These are phyloP conservation scores for Ustilago nuda DNA, from an alignment of 1,284 basidiomycete species.

Conservation along the genomic window DNA sequence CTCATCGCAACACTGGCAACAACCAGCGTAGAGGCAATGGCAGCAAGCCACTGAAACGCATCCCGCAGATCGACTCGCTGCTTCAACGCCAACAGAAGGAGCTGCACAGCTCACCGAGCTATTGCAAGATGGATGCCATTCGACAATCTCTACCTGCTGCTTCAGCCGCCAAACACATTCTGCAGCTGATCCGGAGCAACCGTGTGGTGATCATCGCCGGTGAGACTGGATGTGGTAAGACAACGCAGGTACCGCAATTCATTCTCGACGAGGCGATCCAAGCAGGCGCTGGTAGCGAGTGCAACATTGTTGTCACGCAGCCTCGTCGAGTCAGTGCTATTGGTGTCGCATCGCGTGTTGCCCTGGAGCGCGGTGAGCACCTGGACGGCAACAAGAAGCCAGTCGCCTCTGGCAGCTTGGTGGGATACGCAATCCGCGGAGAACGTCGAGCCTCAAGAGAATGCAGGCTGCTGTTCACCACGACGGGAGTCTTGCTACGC, in stretches of 20 bases:
- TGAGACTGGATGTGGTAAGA: constrained; percentile 85
- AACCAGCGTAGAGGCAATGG: constrained; percentile 10
- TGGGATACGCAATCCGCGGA: constrained; percentile 92
- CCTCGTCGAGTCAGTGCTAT: constrained; percentile 90
- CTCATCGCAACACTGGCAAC: constrained; percentile 10
- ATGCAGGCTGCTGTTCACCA: constrained; percentile 84
- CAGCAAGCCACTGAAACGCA: constrained; percentile 63
- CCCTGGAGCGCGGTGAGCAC: constrained; percentile 84
- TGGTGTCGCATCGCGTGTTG: constrained; percentile 87
- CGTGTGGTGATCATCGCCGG: constrained; percentile 54
- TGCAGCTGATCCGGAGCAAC: constrained; percentile 40
- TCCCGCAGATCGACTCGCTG: constrained; percentile 73
- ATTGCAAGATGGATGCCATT: constrained; percentile 76
- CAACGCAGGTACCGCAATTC: constrained; percentile 84
- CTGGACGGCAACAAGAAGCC: constrained; percentile 68
- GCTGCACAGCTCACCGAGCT: constrained; percentile 81
- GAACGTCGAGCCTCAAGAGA: constrained; percentile 76
- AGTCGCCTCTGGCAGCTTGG: constrained; percentile 69
- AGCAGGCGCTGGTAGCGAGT: constrained; percentile 75
- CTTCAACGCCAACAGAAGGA: constrained; percentile 75
- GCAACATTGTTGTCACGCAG: constrained; percentile 88
- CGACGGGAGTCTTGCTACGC: constrained; percentile 88
- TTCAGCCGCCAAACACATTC: constrained; percentile 81
- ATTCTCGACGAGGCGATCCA: constrained; percentile 79
- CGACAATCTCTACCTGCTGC: constrained; percentile 78